phyloP scores from a whole-genome alignment of 2,329 filamentous ascomycete genomes.

The Talaromyces sp. region DNA sequence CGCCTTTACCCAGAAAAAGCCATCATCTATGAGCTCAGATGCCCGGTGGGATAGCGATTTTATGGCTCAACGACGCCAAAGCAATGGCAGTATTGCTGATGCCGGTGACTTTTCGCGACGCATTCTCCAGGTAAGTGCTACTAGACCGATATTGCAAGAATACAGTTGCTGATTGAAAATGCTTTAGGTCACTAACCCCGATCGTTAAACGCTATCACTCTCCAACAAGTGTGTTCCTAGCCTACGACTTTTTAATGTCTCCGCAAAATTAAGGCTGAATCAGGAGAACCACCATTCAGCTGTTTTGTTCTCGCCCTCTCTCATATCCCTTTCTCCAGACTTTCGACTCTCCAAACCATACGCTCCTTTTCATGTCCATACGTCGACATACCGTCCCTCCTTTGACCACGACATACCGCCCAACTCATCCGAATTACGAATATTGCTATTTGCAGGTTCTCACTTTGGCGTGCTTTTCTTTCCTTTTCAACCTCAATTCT shows the following conservation, averaged over 20 bases:
- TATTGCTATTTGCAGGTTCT: conserved; percentile 11
- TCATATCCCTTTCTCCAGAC: neutral
- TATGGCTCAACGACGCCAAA: conserved; percentile 78
- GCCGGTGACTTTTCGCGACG: conserved; percentile 95
- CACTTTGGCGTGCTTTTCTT: conserved; percentile 4
- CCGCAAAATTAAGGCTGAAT: neutral
- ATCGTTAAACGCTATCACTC: neutral
- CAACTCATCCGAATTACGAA: conserved; percentile 15
- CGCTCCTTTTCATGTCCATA: conserved; percentile 11
- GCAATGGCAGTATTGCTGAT: conserved; percentile 93
- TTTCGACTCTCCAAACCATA: neutral
- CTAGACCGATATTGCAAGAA: neutral
- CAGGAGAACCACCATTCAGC: neutral
- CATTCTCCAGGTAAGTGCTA: conserved; percentile 76
- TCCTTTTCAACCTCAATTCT: conserved; percentile 1
- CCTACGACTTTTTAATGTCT: conserved; percentile 6
- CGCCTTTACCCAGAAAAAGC: conserved; percentile 62
- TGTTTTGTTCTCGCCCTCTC: conserved; percentile 3
- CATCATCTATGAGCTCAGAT: conserved; percentile 66
- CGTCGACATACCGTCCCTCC: conserved; percentile 2
- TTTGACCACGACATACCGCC: conserved; percentile 8
- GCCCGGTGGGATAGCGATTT: conserved; percentile 79
- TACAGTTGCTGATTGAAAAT: neutral
- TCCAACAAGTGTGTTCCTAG: neutral
- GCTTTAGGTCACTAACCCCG: conserved; percentile 17